Evolutionary conservation across 2,329 filamentous ascomycete genomes (phyloP).

Genomic region (Fusarium pseudocircinatum): DNA sequence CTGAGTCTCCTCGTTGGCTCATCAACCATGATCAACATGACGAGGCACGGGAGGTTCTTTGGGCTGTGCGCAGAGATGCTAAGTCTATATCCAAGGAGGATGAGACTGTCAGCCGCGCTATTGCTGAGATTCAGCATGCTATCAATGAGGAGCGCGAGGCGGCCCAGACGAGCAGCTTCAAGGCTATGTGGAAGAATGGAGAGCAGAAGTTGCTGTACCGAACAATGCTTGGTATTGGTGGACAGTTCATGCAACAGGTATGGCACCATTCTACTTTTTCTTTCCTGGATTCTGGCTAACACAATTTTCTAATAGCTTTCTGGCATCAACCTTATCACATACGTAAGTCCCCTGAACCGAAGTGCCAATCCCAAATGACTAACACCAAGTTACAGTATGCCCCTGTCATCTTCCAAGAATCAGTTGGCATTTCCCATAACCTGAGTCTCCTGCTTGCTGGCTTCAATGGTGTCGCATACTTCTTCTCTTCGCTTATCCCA

Average conservation of each 20-base stretch:
- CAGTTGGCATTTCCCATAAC: conserved; percentile 54
- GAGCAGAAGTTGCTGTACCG: conserved; percentile 53
- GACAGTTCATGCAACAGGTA: conserved; percentile 56
- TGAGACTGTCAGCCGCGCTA: conserved; percentile 38
- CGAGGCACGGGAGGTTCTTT: conserved; percentile 52
- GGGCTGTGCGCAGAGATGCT: conserved; percentile 46
- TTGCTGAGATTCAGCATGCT: conserved; percentile 51
- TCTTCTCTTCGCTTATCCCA: conserved; percentile 42
- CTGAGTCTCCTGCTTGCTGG: conserved; percentile 63
- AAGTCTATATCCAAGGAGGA: conserved; percentile 40
- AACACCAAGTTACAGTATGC: conserved; percentile 41
- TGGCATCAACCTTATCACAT: conserved; percentile 50
- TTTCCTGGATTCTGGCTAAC: not conserved
- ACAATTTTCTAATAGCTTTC: conserved; percentile 15
- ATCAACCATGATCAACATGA: conserved; percentile 53
- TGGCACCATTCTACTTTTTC: not conserved
- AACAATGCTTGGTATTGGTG: conserved; percentile 53
- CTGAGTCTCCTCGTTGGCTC: conserved; percentile 57
- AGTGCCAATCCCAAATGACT: not conserved
- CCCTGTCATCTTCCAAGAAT: conserved; percentile 56
- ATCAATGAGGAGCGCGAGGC: conserved; percentile 53
- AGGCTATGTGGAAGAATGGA: conserved; percentile 53
- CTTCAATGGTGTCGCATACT: conserved; percentile 56
- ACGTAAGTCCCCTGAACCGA: conserved; percentile 14
- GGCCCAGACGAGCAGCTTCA: conserved; percentile 46